Evolutionary conservation across 78 protist genomes (phyloP).

Genomic region (slime mould (Dictyostelium discoideum)): dicty_2.7 NC_007089.4:73501-74000

Average conservation of each 20-base stretch:
- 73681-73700: not conserved
- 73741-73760: conserved; percentile 47
- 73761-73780: conserved; percentile 28
- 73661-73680: not conserved
- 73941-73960: not conserved
- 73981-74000: not conserved
- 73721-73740: not conserved
- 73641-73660: not conserved
- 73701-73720: conserved; percentile 11
- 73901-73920: not conserved
- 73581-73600: conserved; percentile 14
- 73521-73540: not conserved
- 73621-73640: not conserved
- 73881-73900: conserved; percentile 32
- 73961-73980: not conserved
- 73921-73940: not conserved
- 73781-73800: not conserved
- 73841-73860: conserved; percentile 39
- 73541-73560: not conserved
- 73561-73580: conserved; percentile 37
- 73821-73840: not conserved
- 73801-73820: conserved; percentile 79
- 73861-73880: conserved; percentile 29
- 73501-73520: not conserved
- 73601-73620: not conserved